Evolutionary conservation across 371 early-diverging fungal species (phyloP), one percentile per base, ranked within the genome.

Genomic region (Syncephalastrum sp.): DNA sequence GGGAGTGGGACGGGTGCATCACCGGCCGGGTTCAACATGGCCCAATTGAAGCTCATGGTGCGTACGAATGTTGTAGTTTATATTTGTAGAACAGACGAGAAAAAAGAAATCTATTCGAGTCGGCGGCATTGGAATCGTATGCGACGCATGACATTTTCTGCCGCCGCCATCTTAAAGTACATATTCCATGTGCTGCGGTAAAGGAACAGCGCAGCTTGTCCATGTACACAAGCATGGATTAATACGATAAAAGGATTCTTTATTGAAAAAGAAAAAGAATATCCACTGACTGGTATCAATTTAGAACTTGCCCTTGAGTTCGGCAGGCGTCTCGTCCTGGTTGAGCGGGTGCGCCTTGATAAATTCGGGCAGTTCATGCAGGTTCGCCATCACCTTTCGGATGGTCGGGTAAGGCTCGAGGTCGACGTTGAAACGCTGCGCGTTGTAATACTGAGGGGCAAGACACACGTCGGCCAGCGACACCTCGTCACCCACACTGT

Each of bases 401-500:
- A 94, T 87, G 29, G 60, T 75, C 7, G 96, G 94, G 63, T 81
- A 93, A 13, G 68, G 55, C 4, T 65, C 60, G 79, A 95, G 72
- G 61, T 96, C 92, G 8, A 95, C 91, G 5, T 73, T 70, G 59
- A 73, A 87, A 27, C 91, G 70, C 15, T 61, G 59, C 0, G 92
- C 96, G 69, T 95, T 94, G 68, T 81, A 87, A 19, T 85, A 79
- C 75, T 93, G 93, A 3, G 96, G 92, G 4, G 85, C 81, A 23
- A 97, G 74, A 54, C 76, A 84, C 29, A 89, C 67, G 76, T 97
- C 97, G 0, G 95, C 95, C 67, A 94, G 64, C 0, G 95, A 93
- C 33, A 97, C 70, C 25, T 82, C 56, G 61, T 95, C 90, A 14
- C 95, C 97, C 46, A 87, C 78, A 57, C 87, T 87, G 70, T 89